Evolutionary conservation across 2,329 filamentous ascomycete genomes (phyloP), one percentile per base, ranked within the genome.

Genomic region (Ophiocordyceps camponoti-floridani): DNA sequence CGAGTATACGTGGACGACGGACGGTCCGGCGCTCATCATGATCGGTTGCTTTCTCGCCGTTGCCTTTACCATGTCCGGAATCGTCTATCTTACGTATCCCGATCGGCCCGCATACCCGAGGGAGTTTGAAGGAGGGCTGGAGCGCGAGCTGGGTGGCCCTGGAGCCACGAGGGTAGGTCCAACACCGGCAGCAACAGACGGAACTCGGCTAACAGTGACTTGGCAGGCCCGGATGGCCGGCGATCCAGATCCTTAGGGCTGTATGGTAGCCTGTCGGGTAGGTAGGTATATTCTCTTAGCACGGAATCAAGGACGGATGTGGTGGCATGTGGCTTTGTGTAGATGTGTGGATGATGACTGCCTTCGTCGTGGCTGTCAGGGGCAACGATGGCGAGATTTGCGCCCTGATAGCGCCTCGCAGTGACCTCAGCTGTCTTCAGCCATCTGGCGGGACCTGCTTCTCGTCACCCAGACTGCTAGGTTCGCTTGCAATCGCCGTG

Each of bases 1-100:
- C 62, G 81, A 88, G 56, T 96, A 98, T 68, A 91, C 79, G 46
- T 89, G 91, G 72, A 69, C 72, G 41, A 81, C 74, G 43, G 69
- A 88, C 14, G 74, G 75, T 50, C 87, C 80, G 58, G 84, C 77
- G 47, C 59, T 79, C 33, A 56, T 79, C 48, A 78, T 86, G 65
- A 63, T 88, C 50, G 80, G 76, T 47, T 65, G 65, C 49, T 88
- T 88, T 58, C 62, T 87, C 41, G 68, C 66, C 19, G 65, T 68
- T 45, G 73, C 86, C 51, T 58, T 85, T 31, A 69, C 72, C 43
- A 61, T 88, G 44, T 75, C 71, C 62, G 85, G 79, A 47, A 65
- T 74, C 30, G 77, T 94, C 42, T 78, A 75, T 57, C 52, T 71
- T 49, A 70, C 72, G 56, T 88, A 88, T 54, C 83, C 84, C 19